These are phyloP conservation scores for Fusarium penzigii DNA, from an alignment of 2,329 filamentous ascomycete genomes.

Conservation along the genomic window DNA sequence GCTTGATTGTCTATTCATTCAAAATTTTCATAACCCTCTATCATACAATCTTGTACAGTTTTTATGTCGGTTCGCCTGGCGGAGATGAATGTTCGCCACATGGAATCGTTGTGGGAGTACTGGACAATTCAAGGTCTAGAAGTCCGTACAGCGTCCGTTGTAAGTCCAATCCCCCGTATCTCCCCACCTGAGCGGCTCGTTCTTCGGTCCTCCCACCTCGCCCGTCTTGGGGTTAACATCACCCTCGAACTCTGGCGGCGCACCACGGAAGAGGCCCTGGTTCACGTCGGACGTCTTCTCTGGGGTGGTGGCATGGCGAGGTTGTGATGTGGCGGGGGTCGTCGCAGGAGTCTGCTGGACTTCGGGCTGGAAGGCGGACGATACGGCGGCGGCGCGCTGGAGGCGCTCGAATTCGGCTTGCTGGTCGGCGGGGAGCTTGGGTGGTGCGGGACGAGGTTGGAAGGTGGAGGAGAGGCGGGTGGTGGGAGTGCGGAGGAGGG, in stretches of 20 bases:
- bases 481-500: conserved; percentile 8
- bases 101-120: not conserved
- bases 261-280: conserved; percentile 68
- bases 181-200: conserved; percentile 91
- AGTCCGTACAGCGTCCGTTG: conserved; percentile 93
- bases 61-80: not conserved
- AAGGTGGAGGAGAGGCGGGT: conserved; percentile 43
- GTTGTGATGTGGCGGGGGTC: conserved; percentile 28
- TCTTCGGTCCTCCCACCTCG: conserved; percentile 95
- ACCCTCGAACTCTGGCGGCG: conserved; percentile 88
- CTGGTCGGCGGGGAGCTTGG: conserved; percentile 82
- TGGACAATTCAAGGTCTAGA: conserved; percentile 42
- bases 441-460: conserved; percentile 67
- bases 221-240: conserved; percentile 92
- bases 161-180: conserved; percentile 80
- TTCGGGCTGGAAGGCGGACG: conserved; percentile 43
- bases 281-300: conserved; percentile 46
- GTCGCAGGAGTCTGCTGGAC: conserved; percentile 9
- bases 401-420: conserved; percentile 90
- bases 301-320: conserved; percentile 18
- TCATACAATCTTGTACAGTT: conserved; percentile 22
- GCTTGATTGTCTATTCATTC: conserved; percentile 16
- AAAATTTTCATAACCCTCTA: conserved; percentile 12
- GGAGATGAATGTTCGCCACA: not conserved
- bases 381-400: conserved; percentile 61